phyloP scores from a whole-genome alignment of 2,329 filamentous ascomycete genomes.

The Lojkania enalia region DNA sequence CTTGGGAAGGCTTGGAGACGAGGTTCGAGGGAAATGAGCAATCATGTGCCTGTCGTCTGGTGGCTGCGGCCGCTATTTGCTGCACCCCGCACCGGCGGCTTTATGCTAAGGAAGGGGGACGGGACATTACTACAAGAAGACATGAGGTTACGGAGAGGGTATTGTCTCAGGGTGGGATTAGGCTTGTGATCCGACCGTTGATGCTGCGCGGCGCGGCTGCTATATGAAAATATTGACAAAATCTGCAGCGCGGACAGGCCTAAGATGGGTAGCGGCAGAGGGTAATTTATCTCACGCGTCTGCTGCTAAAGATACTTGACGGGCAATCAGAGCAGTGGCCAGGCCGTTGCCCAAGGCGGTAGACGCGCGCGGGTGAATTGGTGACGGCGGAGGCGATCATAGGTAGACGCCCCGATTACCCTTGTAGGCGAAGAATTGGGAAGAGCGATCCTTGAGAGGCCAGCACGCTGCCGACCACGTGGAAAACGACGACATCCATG shows the following conservation, averaged over 20 bases:
- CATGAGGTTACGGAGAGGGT: background rate
- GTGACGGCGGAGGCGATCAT: slow-evolving; percentile 13
- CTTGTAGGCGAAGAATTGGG: slow-evolving; percentile 7
- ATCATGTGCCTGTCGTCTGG: background rate
- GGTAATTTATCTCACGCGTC: slow-evolving; percentile 24
- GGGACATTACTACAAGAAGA: slow-evolving; percentile 5
- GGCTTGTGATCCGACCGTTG: slow-evolving; percentile 20
- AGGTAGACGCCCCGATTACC: too few species aligned
- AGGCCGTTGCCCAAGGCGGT: slow-evolving; percentile 9
- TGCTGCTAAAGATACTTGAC: slow-evolving; percentile 15
- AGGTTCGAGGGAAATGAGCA: background rate
- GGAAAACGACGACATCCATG: slow-evolving; percentile 11
- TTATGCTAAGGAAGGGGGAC: slow-evolving; percentile 11
- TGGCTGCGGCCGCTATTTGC: background rate
- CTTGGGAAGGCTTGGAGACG: too few species aligned
- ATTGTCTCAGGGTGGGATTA: slow-evolving; percentile 25
- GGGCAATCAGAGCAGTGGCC: slow-evolving; percentile 16
- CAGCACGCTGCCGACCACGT: slow-evolving; percentile 18
- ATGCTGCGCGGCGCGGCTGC: slow-evolving; percentile 9
- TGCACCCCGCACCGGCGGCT: slow-evolving; percentile 7
- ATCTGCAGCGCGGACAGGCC: slow-evolving; percentile 4
- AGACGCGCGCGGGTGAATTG: slow-evolving; percentile 14
- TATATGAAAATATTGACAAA: slow-evolving; percentile 18
- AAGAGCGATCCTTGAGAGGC: background rate
- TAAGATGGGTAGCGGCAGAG: slow-evolving; percentile 4